Conservation (phyloP, 2,329 filamentous ascomycete genomes). For the Didymellaceae sp. region DNA sequence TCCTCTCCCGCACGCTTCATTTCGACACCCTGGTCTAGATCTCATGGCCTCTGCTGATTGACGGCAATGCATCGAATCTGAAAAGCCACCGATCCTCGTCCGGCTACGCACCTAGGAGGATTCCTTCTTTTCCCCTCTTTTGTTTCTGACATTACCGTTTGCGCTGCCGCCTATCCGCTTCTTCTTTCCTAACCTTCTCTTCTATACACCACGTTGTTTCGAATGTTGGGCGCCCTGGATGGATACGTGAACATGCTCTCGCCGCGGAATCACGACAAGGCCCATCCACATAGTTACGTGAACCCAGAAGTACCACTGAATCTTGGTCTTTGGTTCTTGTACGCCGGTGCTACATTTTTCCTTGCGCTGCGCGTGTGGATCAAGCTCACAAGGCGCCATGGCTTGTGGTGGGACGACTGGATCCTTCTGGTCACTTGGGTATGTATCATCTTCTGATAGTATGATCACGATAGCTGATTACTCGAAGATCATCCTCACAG, state of each 20-base stretch:
- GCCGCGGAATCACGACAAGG: constrained; percentile 28
- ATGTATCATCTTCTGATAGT: constrained; percentile 18
- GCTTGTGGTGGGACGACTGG: constrained; percentile 51
- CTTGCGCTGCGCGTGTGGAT: constrained; percentile 47
- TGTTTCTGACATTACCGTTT: constrained; percentile 19
- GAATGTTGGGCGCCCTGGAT: constrained; percentile 15
- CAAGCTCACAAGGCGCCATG: constrained; percentile 48
- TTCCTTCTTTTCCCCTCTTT: constrained; percentile 20
- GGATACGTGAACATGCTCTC: constrained; percentile 35
- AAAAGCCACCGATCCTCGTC: constrained; percentile 29
- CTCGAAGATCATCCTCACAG: constrained; percentile 48
- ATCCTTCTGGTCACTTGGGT: constrained; percentile 49
- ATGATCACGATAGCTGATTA: constrained; percentile 10
- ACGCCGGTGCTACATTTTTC: constrained; percentile 46
- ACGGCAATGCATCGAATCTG: constrained; percentile 20
- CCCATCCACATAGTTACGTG: constrained; percentile 34
- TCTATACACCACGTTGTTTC: constrained; percentile 17
- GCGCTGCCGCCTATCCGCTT: constrained; percentile 7
- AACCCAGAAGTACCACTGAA: constrained; percentile 47
- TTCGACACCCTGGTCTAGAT: constrained; percentile 29
- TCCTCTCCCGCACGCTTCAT: constrained; percentile 27
- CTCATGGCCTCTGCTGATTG: constrained; percentile 20
- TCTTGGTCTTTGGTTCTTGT: constrained; percentile 49
- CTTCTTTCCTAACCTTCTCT: constrained; percentile 18
- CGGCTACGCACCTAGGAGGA: constrained; percentile 15